Percentiles rank a stretch among this genome's conserved stretches.
phyloP scores from a whole-genome alignment of 2,329 filamentous ascomycete genomes.

The Colletotrichum magnum region DNA sequence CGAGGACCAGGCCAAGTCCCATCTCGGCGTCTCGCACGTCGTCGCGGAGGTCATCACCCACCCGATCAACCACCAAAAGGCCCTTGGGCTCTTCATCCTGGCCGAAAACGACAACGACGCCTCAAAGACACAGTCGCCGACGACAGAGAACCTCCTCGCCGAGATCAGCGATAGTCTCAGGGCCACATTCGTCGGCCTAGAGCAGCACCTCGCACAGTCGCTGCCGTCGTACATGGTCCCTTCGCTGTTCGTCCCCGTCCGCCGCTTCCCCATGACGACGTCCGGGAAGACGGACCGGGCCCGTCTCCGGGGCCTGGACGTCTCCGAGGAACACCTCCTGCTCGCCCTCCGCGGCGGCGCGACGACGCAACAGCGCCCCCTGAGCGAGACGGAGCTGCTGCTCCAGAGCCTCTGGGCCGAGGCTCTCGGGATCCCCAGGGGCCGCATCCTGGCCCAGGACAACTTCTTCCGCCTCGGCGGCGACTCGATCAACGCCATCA shows the following conservation, averaged over 20 bases:
- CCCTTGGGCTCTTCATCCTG: too few species aligned
- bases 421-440: too few species aligned
- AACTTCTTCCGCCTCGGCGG: constrained; percentile 69
- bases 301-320: too few species aligned
- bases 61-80: too few species aligned
- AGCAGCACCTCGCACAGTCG: not conserved
- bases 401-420: not conserved
- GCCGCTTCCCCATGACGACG: not conserved
- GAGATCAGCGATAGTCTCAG: too few species aligned
- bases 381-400: constrained; percentile 3
- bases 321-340: not conserved
- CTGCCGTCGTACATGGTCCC: not conserved
- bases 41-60: too few species aligned
- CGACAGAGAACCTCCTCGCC: not conserved
- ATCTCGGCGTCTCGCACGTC: too few species aligned
- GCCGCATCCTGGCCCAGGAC: constrained; percentile 31
- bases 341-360: not conserved
- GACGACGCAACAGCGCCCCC: not conserved
- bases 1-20: not conserved
- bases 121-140: not conserved
- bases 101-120: not conserved
- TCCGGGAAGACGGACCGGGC: too few species aligned
- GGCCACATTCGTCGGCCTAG: not conserved
- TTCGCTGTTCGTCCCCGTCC: not conserved
- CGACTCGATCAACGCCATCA: constrained; percentile 43